Base-by-base conservation (phyloP, 2,329 filamentous ascomycete genomes). In the Phaeosphaeriaceae sp. region DNA sequence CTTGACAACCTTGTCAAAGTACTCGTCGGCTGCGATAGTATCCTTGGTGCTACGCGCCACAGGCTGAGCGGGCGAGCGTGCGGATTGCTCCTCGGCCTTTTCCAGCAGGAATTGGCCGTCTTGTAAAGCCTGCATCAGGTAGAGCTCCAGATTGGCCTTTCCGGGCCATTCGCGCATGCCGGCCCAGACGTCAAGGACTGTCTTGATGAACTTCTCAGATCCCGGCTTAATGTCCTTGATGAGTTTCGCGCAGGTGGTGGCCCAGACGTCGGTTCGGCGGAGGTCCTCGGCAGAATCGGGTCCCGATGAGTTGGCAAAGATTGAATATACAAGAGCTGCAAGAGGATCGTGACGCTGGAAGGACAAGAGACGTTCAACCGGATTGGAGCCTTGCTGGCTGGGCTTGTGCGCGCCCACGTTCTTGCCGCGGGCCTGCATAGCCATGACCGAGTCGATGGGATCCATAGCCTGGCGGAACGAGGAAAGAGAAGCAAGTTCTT, bases 71-170 rank as follows among this genome's bases (percentile, higher is more conserved):
- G 90, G 84, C 60, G 89, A 88, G 35, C 89, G 87, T 62, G 91
- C 72, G 8, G 78, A 85, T 69, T 92, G 90, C 72, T 93, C 91
- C 77, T 94, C 91, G 70, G 92, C 89, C 72, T 91, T 89, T 72
- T 97, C 93, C 68, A 97, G 84, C 57, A 98, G 83, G 74, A 97
- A 97, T 42, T 93, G 91, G 66, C 95, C 95, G 69, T 96, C 91
- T 78, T 97, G 92, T 30, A 99, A 86, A 60, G 96, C 92, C 75
- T 95, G 92, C 91, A 97, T 95, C 13, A 99, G 86, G 77, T 94
- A 98, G 79, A 93, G 91, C 79, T 97, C 94, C 83, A 99, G 89
- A 64, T 93, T 95, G 66, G 90, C 88, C 70, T 91, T 93, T 57
- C 93, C 93, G 43, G 92, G 91, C 94, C 94, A 98, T 77, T 94